phyloP scores from a whole-genome alignment of 768 basidiomycete genomes.

The Rhizopogon roseolus region DNA sequence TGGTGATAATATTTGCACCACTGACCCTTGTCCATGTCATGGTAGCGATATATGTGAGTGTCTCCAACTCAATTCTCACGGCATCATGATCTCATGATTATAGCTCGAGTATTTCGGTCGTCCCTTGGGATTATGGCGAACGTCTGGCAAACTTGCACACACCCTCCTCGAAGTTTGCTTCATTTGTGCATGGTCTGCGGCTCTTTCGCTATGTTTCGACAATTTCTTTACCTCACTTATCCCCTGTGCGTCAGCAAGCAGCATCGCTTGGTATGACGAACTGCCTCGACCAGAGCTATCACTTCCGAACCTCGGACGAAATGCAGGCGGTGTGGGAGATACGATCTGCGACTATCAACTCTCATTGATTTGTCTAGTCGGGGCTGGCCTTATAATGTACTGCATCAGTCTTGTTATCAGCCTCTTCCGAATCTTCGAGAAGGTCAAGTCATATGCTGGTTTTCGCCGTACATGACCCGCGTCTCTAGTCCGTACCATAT shows the following conservation, averaged over 20 bases:
- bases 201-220: constrained; percentile 84
- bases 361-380: constrained; percentile 72
- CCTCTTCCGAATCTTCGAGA: constrained; percentile 83
- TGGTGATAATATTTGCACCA: constrained; percentile 84
- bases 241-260: constrained; percentile 60
- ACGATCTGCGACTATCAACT: constrained; percentile 72
- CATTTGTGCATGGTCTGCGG: constrained; percentile 92
- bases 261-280: constrained; percentile 70
- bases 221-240: constrained; percentile 87
- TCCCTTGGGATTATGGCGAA: constrained; percentile 88
- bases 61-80: background rate
- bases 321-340: constrained; percentile 46
- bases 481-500: background rate
- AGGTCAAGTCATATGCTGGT: constrained; percentile 70
- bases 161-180: constrained; percentile 86
- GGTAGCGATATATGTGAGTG: constrained; percentile 75
- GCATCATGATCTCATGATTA: constrained; percentile 14
- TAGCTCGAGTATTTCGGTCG: constrained; percentile 92
- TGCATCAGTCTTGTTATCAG: constrained; percentile 83
- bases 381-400: constrained; percentile 73
- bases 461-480: constrained; percentile 10
- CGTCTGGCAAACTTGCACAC: constrained; percentile 80
- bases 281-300: constrained; percentile 40
- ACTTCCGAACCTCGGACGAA: constrained; percentile 28
- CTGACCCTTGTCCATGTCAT: constrained; percentile 83